Evolutionary conservation across 805 yeast species (phyloP).

Genomic region (Pichia manshurica): DNA sequence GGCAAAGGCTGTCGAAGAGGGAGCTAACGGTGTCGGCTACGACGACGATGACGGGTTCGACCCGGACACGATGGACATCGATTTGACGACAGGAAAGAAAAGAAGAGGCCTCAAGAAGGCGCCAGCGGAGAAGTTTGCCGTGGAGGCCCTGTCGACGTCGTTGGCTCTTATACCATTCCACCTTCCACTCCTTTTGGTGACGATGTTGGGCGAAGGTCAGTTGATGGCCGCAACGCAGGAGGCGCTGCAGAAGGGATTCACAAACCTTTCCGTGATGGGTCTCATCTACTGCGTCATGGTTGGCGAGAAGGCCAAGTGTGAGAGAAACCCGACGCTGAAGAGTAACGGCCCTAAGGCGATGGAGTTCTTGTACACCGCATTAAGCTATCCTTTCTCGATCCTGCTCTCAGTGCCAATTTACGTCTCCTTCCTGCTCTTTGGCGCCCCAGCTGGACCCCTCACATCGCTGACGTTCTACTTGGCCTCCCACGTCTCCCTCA

Average conservation of each 20-base stretch:
- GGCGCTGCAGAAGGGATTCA: conserved; percentile 14
- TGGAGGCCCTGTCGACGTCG: conserved; percentile 12
- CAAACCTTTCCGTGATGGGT: conserved; percentile 8
- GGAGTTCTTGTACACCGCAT: conserved; percentile 13
- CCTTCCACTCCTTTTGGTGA: conserved; percentile 19
- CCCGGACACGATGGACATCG: conserved; percentile 14
- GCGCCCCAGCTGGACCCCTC: conserved; percentile 19
- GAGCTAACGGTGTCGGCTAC: background rate
- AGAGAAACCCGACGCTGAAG: conserved; percentile 11
- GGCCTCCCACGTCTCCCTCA: conserved; percentile 16
- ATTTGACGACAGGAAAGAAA: conserved; percentile 15
- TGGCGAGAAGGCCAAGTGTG: conserved; percentile 26
- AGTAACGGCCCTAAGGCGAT: conserved; percentile 17
- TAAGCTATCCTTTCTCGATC: conserved; percentile 15
- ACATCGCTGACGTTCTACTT: conserved; percentile 16
- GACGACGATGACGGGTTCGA: conserved; percentile 12
- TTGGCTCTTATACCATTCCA: conserved; percentile 30
- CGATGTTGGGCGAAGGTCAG: conserved; percentile 30
- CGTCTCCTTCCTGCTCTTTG: conserved; percentile 23
- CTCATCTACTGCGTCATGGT: conserved; percentile 14
- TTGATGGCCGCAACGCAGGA: conserved; percentile 25
- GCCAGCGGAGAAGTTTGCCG: background rate
- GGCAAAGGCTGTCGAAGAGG: background rate
- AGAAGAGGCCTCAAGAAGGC: conserved; percentile 1
- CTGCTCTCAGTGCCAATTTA: conserved; percentile 25